Percentiles rank a stretch among this genome's conserved stretches.
Conservation (phyloP, 176 grass and related monocot genomes). For the Bolboschoenus planiculmis region DNA sequence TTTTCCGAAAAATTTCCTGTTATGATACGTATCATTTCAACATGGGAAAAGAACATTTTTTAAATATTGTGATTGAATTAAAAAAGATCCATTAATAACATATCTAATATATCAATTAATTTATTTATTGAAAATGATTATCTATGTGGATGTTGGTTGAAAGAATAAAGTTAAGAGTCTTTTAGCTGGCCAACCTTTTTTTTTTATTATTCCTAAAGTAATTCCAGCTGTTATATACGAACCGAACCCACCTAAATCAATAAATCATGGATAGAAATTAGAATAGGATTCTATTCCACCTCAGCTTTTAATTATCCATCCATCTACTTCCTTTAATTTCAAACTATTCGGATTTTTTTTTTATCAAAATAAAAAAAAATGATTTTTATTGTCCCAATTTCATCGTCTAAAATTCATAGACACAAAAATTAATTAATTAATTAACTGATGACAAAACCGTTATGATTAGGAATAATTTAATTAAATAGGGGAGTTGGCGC, state of each 20-base stretch:
- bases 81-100: no score
- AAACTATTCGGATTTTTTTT: not conserved
- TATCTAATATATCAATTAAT: no score
- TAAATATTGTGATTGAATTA: no score
- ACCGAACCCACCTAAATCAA: not conserved
- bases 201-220: no score
- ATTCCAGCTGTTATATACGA: not conserved
- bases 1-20: no score
- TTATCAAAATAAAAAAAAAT: no score
- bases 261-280: not conserved
- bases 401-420: no score
- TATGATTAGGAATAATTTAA: not conserved
- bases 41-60: no score
- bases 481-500: not conserved
- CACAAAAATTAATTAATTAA: no score
- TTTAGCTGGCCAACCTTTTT: not conserved
- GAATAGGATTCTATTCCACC: not conserved
- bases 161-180: not conserved
- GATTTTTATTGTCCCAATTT: no score
- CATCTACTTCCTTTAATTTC: not conserved
- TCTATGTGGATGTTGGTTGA: not conserved
- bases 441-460: not conserved
- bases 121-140: no score
- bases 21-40: no score
- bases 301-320: not conserved